Evolutionary conservation across 176 grass and related monocot genomes (phyloP), one percentile per base, ranked within the genome.

Genomic region (Cenchrus americanus): DNA sequence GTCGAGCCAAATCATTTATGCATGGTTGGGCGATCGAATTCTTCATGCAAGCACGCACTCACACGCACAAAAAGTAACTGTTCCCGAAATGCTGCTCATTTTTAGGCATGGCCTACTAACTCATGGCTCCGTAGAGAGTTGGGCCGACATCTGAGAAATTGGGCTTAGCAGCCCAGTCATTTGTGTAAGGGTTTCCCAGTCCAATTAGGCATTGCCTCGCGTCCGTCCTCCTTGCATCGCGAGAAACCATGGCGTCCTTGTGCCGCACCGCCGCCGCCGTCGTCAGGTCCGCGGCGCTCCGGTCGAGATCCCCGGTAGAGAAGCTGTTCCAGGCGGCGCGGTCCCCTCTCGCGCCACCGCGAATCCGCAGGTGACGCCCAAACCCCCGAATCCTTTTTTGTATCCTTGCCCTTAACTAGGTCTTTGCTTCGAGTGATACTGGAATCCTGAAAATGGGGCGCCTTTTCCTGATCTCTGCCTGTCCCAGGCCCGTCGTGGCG

Each of bases 161-260:
- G 24, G 7, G 24, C 7, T 30, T 3, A 14, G 48, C n/a, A 14
- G 27, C 70, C 70, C 47, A 51, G 4, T 5, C 32, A 17, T 73
- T 18, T 51, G 12, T 50, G 44, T 8, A 26, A 15, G n/a, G 69
- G 27, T 13, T 26, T 5, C 72, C 49, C 27, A 40, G 24, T 30
- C 72, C 27, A 75, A 75, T 11, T n/a, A n/a, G n/a, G n/a, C n/a
- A n/a, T n/a, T 75, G 32, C 51, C 14, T 51, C 14, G 1, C 42
- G 0, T 27, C 23, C 9, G 7, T 1, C 9, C 47, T 0, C 42
- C 21, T 13, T 21, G n/a, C 43, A 50, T 42, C 44, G 40, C 63
- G 14, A 66, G 52, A 63, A 62, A 18, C 30, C 24, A 94, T 94
- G 92, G 89, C 92, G 73, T 94, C 92, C 62, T 73, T 94, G 62